Conservation (phyloP, 768 basidiomycete species). For the Amanita brunnescens region DNA sequence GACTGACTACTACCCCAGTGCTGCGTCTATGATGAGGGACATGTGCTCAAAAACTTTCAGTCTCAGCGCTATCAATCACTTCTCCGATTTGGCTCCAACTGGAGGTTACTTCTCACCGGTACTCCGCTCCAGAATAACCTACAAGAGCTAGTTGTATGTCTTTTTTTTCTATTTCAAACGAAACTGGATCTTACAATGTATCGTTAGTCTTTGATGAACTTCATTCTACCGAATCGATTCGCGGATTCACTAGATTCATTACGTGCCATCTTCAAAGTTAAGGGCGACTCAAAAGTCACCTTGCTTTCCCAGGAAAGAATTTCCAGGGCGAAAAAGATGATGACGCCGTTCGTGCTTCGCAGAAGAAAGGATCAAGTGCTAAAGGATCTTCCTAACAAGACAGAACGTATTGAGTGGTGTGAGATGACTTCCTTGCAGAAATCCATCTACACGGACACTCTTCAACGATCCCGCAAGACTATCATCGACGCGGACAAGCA, state of each 20-base stretch:
- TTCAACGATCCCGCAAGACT: conserved; percentile 79
- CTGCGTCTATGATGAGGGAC: conserved; percentile 95
- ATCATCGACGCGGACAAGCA: conserved; percentile 42
- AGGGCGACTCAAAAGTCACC: conserved; percentile 83
- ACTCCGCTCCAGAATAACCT: conserved; percentile 92
- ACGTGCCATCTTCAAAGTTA: conserved; percentile 94
- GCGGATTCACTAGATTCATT: conserved; percentile 67
- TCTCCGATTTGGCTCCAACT: conserved; percentile 75
- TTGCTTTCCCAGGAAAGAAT: conserved; percentile 89
- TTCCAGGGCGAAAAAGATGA: conserved; percentile 95
- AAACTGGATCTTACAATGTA: conserved; percentile 3
- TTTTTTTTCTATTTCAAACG: background rate
- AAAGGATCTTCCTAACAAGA: conserved; percentile 87
- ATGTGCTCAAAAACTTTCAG: conserved; percentile 94
- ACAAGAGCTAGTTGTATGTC: conserved; percentile 78
- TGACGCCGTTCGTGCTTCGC: conserved; percentile 98
- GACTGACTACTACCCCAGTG: conserved; percentile 40
- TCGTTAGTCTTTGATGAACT: conserved; percentile 90
- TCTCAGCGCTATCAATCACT: conserved; percentile 93
- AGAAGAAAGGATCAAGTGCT: conserved; percentile 95
- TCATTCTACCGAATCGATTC: conserved; percentile 91
- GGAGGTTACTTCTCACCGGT: conserved; percentile 90
- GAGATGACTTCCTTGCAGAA: conserved; percentile 80
- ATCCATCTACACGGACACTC: conserved; percentile 76
- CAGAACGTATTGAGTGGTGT: conserved; percentile 92